Evolutionary conservation across 2,329 filamentous ascomycete genomes (phyloP).

Genomic region (Alternaria arbusti): DNA sequence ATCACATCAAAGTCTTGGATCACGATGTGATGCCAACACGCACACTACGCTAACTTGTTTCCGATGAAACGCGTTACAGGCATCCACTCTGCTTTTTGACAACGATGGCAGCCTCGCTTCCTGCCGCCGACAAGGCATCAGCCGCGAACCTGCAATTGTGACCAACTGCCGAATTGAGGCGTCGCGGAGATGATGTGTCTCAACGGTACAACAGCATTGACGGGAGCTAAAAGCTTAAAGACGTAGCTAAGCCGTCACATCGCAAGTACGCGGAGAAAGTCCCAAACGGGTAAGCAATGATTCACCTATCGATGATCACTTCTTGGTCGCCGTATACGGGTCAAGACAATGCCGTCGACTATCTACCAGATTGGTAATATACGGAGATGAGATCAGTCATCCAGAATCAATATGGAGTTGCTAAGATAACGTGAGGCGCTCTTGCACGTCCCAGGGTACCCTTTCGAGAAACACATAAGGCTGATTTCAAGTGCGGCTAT

Average conservation of each 20-base stretch:
- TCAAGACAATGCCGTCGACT: background rate
- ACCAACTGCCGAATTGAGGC: background rate
- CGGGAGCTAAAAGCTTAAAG: background rate
- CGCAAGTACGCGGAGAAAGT: background rate
- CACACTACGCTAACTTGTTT: background rate
- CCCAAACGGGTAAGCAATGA: background rate
- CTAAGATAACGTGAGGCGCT: background rate
- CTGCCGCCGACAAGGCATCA: background rate
- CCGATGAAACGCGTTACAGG: conserved; percentile 9
- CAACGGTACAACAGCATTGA: background rate
- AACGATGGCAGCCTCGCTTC: background rate
- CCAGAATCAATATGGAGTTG: background rate
- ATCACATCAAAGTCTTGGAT: background rate
- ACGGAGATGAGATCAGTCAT: background rate
- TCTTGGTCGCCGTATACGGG: background rate
- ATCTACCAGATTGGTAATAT: background rate
- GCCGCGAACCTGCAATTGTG: conserved; percentile 7
- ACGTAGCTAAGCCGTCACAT: background rate
- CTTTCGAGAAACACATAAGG: background rate
- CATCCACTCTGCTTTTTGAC: background rate
- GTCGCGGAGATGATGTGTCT: background rate
- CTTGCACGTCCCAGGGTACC: background rate
- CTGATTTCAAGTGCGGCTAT: background rate
- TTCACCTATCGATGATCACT: background rate
- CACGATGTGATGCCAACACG: background rate